Percentiles rank a stretch among this genome's conserved stretches.
These are phyloP conservation scores for Populus davidiana DNA, from an alignment of 345 rosid genomes.

Conservation along the genomic window DNA sequence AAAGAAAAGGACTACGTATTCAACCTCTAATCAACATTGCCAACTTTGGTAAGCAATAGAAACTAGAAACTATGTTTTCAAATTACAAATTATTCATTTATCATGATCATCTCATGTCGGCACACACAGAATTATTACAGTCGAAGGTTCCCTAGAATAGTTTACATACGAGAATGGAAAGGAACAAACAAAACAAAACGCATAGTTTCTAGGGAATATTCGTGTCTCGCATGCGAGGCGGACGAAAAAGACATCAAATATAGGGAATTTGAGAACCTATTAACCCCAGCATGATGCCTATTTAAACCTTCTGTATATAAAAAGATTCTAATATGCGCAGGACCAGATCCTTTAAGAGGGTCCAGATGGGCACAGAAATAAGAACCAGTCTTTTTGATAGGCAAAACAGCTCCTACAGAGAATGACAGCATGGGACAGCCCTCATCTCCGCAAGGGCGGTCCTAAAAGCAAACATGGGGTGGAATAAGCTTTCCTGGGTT, in stretches of 20 bases:
- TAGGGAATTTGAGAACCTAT: background rate
- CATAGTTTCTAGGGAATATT: too few species aligned
- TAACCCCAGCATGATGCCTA: background rate
- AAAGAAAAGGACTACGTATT: too few species aligned
- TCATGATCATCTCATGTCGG: too few species aligned
- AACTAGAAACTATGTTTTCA: too few species aligned
- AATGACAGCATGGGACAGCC: background rate
- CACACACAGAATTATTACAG: too few species aligned
- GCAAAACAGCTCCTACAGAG: background rate
- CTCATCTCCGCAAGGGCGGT: background rate
- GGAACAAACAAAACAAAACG: too few species aligned
- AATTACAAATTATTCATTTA: too few species aligned
- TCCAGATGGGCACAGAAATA: background rate
- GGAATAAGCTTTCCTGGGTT: slow-evolving; percentile 97
- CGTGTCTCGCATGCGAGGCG: too few species aligned
- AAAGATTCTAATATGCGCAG: background rate
- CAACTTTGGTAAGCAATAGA: too few species aligned
- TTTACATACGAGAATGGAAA: too few species aligned
- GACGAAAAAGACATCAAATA: background rate
- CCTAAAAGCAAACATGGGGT: slow-evolving; percentile 73
- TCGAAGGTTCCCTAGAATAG: too few species aligned
- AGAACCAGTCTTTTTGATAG: background rate
- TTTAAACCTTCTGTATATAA: background rate
- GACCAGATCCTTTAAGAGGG: background rate
- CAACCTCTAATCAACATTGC: too few species aligned